Conservation (phyloP, 768 basidiomycete species). For the Boletus sp. region DNA sequence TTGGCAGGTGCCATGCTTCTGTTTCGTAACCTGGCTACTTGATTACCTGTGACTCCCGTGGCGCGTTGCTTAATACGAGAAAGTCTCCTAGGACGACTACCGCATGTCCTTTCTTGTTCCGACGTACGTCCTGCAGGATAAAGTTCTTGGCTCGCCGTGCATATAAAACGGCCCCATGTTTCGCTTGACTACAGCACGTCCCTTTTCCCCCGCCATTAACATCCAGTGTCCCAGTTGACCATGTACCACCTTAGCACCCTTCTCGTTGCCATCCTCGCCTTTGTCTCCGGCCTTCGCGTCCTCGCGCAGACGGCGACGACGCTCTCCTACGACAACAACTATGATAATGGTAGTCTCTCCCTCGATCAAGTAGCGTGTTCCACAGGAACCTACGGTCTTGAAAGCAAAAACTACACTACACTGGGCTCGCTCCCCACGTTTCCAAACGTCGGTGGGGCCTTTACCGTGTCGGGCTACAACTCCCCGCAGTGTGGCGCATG, state of each 20-base stretch:
- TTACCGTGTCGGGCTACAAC: constrained; percentile 22
- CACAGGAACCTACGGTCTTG: constrained; percentile 36
- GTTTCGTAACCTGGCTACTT: not conserved
- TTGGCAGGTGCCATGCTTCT: not conserved
- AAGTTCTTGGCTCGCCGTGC: constrained; percentile 1
- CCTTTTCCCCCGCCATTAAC: not conserved
- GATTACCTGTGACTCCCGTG: not conserved
- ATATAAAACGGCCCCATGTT: constrained; percentile 20
- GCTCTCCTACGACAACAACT: constrained; percentile 38
- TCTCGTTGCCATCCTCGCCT: constrained; percentile 13
- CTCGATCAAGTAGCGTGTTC: constrained; percentile 39
- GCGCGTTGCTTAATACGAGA: not conserved
- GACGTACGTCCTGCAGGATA: not conserved
- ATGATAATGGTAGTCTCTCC: constrained; percentile 31
- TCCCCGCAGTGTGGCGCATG: constrained; percentile 30
- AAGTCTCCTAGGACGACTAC: not conserved
- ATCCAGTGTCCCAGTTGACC: not conserved
- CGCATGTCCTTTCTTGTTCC: constrained; percentile 1
- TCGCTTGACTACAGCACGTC: not conserved
- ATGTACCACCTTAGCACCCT: constrained; percentile 28
- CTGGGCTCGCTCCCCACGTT: constrained; percentile 38
- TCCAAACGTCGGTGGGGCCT: constrained; percentile 36
- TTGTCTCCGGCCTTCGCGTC: constrained; percentile 16
- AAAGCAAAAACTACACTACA: constrained; percentile 33
- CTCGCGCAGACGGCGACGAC: constrained; percentile 23